Percentiles rank a stretch among this genome's conserved stretches.
Conservation (phyloP, 2,329 filamentous ascomycete species). For the Colletotrichum paranaense region DNA sequence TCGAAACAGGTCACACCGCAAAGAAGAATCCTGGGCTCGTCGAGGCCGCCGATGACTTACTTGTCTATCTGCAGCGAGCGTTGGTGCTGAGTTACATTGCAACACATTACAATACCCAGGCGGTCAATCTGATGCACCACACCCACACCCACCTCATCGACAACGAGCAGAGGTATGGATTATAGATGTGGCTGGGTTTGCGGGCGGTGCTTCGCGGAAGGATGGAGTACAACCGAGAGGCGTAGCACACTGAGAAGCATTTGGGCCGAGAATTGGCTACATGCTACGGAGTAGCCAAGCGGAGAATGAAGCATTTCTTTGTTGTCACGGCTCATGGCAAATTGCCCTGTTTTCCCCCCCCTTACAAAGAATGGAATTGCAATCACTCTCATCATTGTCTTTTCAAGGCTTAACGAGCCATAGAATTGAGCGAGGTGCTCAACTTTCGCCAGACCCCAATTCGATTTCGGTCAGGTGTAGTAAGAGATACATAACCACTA, state of each 20-base stretch:
- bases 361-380: neutral
- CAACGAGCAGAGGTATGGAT: neutral
- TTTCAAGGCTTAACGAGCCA: neutral
- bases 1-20: neutral
- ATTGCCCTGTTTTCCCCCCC: neutral
- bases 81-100: neutral
- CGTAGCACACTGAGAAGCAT: neutral
- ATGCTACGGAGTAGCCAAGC: neutral
- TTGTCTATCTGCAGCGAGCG: neutral
- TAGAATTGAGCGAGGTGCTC: neutral
- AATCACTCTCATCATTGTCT: neutral
- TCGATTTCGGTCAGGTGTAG: neutral
- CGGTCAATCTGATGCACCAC: neutral
- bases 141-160: neutral
- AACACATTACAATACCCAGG: neutral
- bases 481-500: no score
- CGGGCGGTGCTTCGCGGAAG: neutral
- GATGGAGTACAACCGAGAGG: neutral
- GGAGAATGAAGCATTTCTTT: neutral
- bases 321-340: neutral
- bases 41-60: constrained; percentile 2
- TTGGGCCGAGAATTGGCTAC: neutral
- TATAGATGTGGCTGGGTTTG: constrained; percentile 7
- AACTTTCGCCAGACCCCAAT: neutral
- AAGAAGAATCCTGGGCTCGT: neutral